Conservation (phyloP, 371 early-diverging fungal genomes). For the Mucor sp. region DNA sequence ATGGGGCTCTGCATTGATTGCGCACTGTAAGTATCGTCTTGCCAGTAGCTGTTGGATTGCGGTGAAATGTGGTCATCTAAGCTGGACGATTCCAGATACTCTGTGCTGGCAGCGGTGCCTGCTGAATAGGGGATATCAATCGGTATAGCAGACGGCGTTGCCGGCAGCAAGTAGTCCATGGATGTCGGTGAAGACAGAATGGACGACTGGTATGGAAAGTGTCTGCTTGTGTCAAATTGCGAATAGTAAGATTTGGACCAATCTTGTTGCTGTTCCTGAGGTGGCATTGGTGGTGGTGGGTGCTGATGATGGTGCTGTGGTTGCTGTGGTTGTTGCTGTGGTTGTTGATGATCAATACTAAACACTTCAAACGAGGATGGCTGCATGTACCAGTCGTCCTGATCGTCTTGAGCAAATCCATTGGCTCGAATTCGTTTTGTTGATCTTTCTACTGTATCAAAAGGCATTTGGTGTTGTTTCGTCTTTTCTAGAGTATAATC, state of each 20-base stretch:
- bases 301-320: background rate
- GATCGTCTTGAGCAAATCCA: slow-evolving; percentile 10
- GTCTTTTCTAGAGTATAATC: background rate
- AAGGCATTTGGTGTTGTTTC: slow-evolving; percentile 19
- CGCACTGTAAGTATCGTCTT: slow-evolving; percentile 9
- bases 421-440: slow-evolving; percentile 23
- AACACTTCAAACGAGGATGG: slow-evolving; percentile 4
- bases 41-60: slow-evolving; percentile 13
- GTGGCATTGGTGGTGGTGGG: background rate
- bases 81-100: slow-evolving; percentile 12
- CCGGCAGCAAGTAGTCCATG: slow-evolving; percentile 19
- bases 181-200: slow-evolving; percentile 7
- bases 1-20: background rate
- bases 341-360: background rate
- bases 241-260: background rate
- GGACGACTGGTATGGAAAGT: slow-evolving; percentile 13
- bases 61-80: slow-evolving; percentile 20
- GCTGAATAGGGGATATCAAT: slow-evolving; percentile 26
- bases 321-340: background rate
- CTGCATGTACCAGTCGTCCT: slow-evolving; percentile 25
- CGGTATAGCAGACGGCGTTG: slow-evolving; percentile 19
- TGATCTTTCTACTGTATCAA: slow-evolving; percentile 33
- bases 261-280: slow-evolving; percentile 2
- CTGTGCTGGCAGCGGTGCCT: background rate
- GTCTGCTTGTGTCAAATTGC: background rate